A percentile compares a stretch with the other conserved stretches of the same genome.
phyloP scores from a whole-genome alignment of 345 rosid genomes.

The Populus davidiana region DNA sequence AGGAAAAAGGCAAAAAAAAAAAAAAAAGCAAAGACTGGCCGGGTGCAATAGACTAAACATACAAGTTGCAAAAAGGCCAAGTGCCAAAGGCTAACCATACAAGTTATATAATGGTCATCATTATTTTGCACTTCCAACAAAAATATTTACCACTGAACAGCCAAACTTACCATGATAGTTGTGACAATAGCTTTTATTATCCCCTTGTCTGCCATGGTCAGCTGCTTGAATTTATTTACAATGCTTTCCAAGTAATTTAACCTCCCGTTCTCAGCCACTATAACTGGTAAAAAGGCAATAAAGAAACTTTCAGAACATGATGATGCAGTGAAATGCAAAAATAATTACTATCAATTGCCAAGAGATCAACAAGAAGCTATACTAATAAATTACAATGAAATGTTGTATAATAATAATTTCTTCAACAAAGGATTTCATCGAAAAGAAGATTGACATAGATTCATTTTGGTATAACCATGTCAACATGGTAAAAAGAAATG shows the following conservation, averaged over 20 bases:
- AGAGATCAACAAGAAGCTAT: not conserved
- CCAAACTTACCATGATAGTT: conserved; percentile 67
- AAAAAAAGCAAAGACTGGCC: not conserved
- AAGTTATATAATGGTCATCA: not conserved
- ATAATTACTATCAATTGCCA: not conserved
- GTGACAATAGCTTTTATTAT: conserved; percentile 75
- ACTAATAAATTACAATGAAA: not conserved
- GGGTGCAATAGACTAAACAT: not conserved
- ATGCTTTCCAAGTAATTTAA: conserved; percentile 60
- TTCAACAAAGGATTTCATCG: not conserved
- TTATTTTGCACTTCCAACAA: not conserved
- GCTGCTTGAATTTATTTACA: conserved; percentile 56
- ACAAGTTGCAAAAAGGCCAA: not conserved
- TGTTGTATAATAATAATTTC: not conserved
- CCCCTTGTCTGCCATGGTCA: conserved; percentile 85
- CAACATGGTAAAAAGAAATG: not conserved
- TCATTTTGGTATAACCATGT: not conserved
- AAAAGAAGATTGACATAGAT: not conserved
- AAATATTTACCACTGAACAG: not conserved
- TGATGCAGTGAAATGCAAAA: not conserved
- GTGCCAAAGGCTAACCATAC: not conserved
- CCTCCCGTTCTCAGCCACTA: conserved; percentile 84
- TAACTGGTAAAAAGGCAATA: conserved; percentile 34
- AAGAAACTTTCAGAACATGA: not conserved
- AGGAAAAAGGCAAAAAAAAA: too few species aligned